Percentiles rank a stretch among this genome's conserved stretches.
phyloP scores from a whole-genome alignment of 2,329 filamentous ascomycete species.

The Phaeosphaeria sp. region DNA sequence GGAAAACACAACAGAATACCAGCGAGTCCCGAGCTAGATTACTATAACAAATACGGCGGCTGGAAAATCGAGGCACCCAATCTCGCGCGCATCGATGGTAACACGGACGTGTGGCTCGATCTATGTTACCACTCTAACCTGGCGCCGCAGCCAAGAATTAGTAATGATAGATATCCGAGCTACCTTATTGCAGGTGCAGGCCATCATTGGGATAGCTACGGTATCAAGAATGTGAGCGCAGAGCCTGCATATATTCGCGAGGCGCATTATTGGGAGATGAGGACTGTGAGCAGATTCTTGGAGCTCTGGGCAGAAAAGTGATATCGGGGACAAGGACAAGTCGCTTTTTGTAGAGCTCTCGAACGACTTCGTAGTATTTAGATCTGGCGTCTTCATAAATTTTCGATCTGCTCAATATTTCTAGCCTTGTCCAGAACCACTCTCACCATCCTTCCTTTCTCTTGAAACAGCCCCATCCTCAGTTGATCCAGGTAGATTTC shows the following conservation, averaged over 20 bases:
- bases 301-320: slow-evolving; percentile 16
- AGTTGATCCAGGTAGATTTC: slow-evolving; percentile 61
- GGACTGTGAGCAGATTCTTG: slow-evolving; percentile 51
- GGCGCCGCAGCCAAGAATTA: slow-evolving; percentile 45
- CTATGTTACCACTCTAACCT: slow-evolving; percentile 58
- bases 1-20: slow-evolving; percentile 56
- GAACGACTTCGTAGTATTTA: neutral
- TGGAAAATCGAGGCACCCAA: slow-evolving; percentile 55
- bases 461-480: slow-evolving; percentile 56
- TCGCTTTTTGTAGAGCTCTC: neutral
- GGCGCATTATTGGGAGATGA: slow-evolving; percentile 59
- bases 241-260: slow-evolving; percentile 61
- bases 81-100: slow-evolving; percentile 60
- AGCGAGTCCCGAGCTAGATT: slow-evolving; percentile 49
- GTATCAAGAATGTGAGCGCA: slow-evolving; percentile 47
- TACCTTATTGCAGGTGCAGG: slow-evolving; percentile 59
- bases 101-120: slow-evolving; percentile 61
- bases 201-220: slow-evolving; percentile 60
- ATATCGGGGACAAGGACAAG: neutral
- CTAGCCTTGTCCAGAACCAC: slow-evolving; percentile 58
- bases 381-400: slow-evolving; percentile 18
- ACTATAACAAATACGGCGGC: slow-evolving; percentile 57
- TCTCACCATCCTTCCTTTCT: slow-evolving; percentile 57
- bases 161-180: slow-evolving; percentile 55
- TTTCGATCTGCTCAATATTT: slow-evolving; percentile 48